Evolutionary conservation across 768 basidiomycete genomes (phyloP).

Genomic region (Boletus rufocinnamomeus): DNA sequence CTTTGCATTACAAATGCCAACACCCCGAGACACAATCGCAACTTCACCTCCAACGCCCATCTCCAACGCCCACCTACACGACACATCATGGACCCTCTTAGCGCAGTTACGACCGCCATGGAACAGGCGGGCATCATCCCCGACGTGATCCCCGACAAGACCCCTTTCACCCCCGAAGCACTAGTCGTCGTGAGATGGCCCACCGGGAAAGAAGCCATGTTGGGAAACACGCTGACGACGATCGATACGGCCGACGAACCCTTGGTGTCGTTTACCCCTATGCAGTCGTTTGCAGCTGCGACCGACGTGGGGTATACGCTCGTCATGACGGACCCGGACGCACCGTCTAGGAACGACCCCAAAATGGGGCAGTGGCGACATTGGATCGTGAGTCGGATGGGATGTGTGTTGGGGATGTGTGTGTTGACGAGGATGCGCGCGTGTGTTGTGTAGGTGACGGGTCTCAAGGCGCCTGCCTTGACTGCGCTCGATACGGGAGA

Average conservation of each 20-base stretch:
- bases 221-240: conserved; percentile 40
- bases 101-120: conserved; percentile 18
- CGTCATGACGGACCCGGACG: conserved; percentile 61
- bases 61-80: not conserved
- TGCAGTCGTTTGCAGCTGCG: conserved; percentile 36
- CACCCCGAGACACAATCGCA: not conserved
- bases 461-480: conserved; percentile 39
- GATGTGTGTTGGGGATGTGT: not conserved
- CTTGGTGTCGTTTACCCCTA: conserved; percentile 45
- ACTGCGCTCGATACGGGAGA: conserved; percentile 36
- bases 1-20: conserved; percentile 3
- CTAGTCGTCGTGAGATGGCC: conserved; percentile 34
- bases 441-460: conserved; percentile 35
- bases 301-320: conserved; percentile 48
- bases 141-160: conserved; percentile 30
- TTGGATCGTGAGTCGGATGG: conserved; percentile 48
- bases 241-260: conserved; percentile 53
- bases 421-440: not conserved
- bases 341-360: conserved; percentile 51
- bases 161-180: conserved; percentile 30
- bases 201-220: conserved; percentile 34
- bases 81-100: conserved; percentile 30
- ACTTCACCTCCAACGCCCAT: not conserved
- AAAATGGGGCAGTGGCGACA: conserved; percentile 56
- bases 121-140: conserved; percentile 29